Conservation (phyloP, 1,284 basidiomycete species). For the Bjerkandera adusta region DNA sequence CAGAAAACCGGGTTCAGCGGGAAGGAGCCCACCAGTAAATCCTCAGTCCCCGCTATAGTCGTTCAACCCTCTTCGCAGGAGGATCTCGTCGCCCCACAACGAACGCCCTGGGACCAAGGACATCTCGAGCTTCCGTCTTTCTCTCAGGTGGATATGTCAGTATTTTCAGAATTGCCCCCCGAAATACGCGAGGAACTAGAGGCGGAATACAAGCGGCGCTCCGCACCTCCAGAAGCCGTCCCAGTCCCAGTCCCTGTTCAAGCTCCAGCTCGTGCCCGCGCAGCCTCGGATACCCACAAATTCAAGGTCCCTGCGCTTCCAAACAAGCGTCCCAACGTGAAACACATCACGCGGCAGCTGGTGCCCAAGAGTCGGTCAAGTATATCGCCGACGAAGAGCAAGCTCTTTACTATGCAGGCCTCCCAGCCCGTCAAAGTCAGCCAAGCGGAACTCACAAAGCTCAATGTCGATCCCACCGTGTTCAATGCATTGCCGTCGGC, state of each 20-base stretch:
- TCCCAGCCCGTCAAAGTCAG: slow-evolving; percentile 24
- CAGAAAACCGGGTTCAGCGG: slow-evolving; percentile 16
- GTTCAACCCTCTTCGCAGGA: slow-evolving; percentile 2
- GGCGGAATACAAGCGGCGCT: slow-evolving; percentile 59
- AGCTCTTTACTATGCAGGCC: slow-evolving; percentile 32
- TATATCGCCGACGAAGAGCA: slow-evolving; percentile 45
- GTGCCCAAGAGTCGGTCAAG: slow-evolving; percentile 47
- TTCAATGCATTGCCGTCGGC: slow-evolving; percentile 62
- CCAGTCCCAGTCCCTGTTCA: slow-evolving; percentile 14
- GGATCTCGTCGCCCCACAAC: slow-evolving; percentile 18
- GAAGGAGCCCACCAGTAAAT: background rate
- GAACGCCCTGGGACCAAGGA: background rate
- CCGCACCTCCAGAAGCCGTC: slow-evolving; percentile 24
- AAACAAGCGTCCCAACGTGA: slow-evolving; percentile 41
- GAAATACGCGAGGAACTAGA: slow-evolving; percentile 73
- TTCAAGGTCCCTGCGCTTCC: slow-evolving; percentile 20
- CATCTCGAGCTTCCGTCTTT: slow-evolving; percentile 56
- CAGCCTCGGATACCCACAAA: slow-evolving; percentile 12
- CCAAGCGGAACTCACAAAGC: slow-evolving; percentile 50
- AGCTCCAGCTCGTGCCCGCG: slow-evolving; percentile 14
- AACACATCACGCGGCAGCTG: slow-evolving; percentile 60
- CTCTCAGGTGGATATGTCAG: slow-evolving; percentile 72
- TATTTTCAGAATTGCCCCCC: slow-evolving; percentile 69
- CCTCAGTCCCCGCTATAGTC: slow-evolving; percentile 22
- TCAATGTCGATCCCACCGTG: slow-evolving; percentile 72